A percentile compares a stretch with the other conserved stretches of the same genome.
phyloP scores from a whole-genome alignment of 805 yeast species.

The Helenozyma rhizophorensis region DNA sequence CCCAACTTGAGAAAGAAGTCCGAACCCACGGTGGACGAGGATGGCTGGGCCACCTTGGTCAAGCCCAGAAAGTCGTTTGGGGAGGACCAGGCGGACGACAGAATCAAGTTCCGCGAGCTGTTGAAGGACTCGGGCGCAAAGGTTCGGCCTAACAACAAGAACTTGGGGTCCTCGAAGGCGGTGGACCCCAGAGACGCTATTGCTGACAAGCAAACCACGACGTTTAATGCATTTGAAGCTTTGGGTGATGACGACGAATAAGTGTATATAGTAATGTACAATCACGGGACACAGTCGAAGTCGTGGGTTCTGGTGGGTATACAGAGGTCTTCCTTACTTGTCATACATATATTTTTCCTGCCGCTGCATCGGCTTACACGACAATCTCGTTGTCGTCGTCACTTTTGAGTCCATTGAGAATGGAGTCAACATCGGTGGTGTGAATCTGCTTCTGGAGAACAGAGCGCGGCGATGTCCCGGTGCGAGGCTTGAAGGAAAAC shows the following conservation, averaged over 20 bases:
- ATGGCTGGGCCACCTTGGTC: conserved; percentile 75
- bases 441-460: conserved; percentile 29
- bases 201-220: conserved; percentile 60
- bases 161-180: conserved; percentile 69
- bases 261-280: conserved; percentile 9
- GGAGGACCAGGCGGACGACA: conserved; percentile 46
- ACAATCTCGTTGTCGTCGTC: conserved; percentile 28
- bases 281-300: neutral
- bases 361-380: too few relatives aligned
- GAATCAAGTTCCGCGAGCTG: conserved; percentile 41
- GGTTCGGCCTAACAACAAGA: conserved; percentile 69
- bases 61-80: conserved; percentile 47
- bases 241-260: conserved; percentile 52
- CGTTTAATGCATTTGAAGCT: conserved; percentile 81
- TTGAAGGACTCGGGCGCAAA: conserved; percentile 43
- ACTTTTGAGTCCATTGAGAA: conserved; percentile 29
- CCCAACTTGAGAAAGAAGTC: conserved; percentile 59
- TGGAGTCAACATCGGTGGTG: conserved; percentile 29
- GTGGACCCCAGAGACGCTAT: conserved; percentile 68
- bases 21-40: conserved; percentile 59
- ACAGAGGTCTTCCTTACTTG: too few relatives aligned
- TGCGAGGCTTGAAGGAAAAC: conserved; percentile 1
- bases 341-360: too few relatives aligned
- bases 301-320: too few relatives aligned
- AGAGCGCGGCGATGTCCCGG: conserved; percentile 17